Evolutionary conservation across 495 filamentous ascomycete genomes (phyloP).

Genomic region (Tuber magnatum): DNA sequence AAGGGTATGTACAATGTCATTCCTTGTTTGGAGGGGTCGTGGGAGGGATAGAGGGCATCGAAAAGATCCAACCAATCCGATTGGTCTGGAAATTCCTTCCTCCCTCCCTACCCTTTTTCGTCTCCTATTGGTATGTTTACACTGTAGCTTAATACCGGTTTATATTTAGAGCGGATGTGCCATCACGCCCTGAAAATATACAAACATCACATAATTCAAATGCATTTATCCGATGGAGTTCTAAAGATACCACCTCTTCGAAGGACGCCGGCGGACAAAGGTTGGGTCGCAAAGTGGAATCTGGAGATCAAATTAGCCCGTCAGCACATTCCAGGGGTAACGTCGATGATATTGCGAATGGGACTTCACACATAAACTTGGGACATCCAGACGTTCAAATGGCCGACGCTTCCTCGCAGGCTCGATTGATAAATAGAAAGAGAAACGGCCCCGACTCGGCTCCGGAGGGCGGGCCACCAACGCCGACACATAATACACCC

Average conservation of each 20-base stretch:
- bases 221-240: neutral
- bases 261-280: neutral
- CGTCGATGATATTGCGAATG: constrained; percentile 1
- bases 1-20: neutral
- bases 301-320: neutral
- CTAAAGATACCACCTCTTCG: neutral
- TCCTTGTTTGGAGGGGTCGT: neutral
- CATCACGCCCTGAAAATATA: neutral
- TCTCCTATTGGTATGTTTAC: neutral
- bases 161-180: neutral
- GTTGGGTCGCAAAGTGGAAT: neutral
- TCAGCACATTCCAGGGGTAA: neutral
- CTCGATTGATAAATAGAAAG: constrained; percentile 27
- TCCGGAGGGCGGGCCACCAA: neutral
- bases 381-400: constrained; percentile 22
- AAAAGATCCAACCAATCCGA: neutral
- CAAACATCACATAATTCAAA: constrained; percentile 1
- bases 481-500: neutral
- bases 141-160: neutral
- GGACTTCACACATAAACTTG: constrained; percentile 21
- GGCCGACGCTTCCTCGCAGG: constrained; percentile 11
- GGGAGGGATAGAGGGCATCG: neutral
- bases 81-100: neutral
- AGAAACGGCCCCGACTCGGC: constrained; percentile 24
- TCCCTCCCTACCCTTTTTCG: neutral